Evolutionary conservation across 2,329 filamentous ascomycete species (phyloP), one percentile per base, ranked within the genome.

Genomic region (Stagonosporopsis vannaccii): DNA sequence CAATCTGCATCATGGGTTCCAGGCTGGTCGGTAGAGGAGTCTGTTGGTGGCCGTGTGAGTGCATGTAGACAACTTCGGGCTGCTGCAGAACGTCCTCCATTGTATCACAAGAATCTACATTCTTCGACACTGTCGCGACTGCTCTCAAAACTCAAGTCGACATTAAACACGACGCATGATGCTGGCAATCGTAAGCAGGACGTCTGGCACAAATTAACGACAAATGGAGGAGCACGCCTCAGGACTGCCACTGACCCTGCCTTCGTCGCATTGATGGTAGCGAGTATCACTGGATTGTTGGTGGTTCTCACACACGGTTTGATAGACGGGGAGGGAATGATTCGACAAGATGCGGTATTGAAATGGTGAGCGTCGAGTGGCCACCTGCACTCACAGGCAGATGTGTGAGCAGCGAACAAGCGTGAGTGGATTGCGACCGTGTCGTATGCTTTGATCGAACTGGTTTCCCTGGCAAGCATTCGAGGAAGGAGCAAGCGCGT

Each of bases 1-100:
- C 9, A 30, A 30, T 6, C 35, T 69, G 13, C 62, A 11, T 67
- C 64, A 3, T 69, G 60, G 62, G 64, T 65, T 3, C 60, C 66
- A 2, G 62, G 66, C 41, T 69, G 63, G 63, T 56, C 44, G 23
- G 32, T 51, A 17, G 50, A 46, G 3, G 40, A 55, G 20, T 36
- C 35, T 15, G 25, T 58, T 2, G 58, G 61, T 0, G 56, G 65
- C 15, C 51, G 65, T 11, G 28, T 62, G 4, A 62, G 57, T 11
- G 65, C 63, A 1, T 66, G 63, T 36, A 25, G 20, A 28, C 37
- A 52, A 13, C 66, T 62, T 37, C 9, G 46, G 4, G 61, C 61
- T 3, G 48, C 59, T 1, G 42, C 43, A 9, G 9, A 17, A 6
- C 40, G 33, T 19, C n/a, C 20, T 12, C 23, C 40, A 13, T 33